Evolutionary conservation across 306 rosid species (phyloP).

Genomic region (Cucurbita argyrosperma): DNA sequence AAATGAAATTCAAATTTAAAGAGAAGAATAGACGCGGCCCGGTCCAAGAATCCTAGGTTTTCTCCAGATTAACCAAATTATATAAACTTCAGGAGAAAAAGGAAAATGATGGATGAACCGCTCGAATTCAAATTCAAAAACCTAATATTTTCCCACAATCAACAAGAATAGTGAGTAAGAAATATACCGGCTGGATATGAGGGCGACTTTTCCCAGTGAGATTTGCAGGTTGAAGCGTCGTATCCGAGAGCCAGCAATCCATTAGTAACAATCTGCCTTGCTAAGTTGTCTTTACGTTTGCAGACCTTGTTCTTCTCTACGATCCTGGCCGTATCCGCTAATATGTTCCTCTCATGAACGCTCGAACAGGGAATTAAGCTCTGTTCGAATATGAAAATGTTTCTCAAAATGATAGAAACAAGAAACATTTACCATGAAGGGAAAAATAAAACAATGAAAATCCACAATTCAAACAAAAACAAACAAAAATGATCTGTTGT

Average conservation of each 20-base stretch:
- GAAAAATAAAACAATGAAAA: background rate
- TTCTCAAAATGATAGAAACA: background rate
- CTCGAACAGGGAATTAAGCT: conserved; percentile 43
- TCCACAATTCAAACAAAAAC: no score
- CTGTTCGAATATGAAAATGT: conserved; percentile 12
- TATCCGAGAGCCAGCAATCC: conserved; percentile 50
- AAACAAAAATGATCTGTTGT: background rate
- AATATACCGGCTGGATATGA: conserved; percentile 49
- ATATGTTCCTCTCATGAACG: conserved; percentile 48
- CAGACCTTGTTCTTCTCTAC: conserved; percentile 64
- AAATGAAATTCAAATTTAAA: background rate
- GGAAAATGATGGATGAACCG: background rate
- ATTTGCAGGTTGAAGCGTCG: conserved; percentile 74
- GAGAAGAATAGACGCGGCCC: background rate
- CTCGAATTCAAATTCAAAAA: background rate
- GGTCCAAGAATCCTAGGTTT: background rate
- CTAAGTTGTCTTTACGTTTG: conserved; percentile 45
- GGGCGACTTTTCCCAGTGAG: conserved; percentile 75
- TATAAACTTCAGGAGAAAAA: background rate
- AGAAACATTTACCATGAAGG: background rate
- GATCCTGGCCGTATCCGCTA: conserved; percentile 59
- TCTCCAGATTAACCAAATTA: background rate
- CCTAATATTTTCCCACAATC: background rate
- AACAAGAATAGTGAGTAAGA: background rate
- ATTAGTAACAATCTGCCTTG: conserved; percentile 32